Conservation (phyloP, 768 basidiomycete genomes). For the Leccinellum luteum region DNA sequence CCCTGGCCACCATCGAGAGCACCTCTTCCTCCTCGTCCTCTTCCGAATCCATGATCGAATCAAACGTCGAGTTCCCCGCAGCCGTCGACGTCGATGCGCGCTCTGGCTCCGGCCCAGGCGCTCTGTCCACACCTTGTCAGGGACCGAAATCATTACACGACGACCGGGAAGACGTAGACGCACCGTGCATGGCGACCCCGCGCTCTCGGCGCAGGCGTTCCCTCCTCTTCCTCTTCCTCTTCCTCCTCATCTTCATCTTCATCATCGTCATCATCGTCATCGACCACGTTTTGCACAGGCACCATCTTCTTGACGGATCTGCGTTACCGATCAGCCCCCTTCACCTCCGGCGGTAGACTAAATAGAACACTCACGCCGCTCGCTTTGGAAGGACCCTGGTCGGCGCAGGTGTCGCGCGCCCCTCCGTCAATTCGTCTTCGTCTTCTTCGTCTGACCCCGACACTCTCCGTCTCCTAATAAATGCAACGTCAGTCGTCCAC, state of each 20-base stretch:
- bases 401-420: constrained; percentile 33
- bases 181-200: constrained; percentile 9
- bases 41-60: constrained; percentile 55
- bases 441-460: constrained; percentile 51
- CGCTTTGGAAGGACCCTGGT: constrained; percentile 55
- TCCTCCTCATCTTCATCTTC: constrained; percentile 21
- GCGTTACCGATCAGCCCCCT: neutral
- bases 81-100: constrained; percentile 6
- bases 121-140: neutral
- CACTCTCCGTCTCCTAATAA: constrained; percentile 51
- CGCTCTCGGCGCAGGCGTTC: constrained; percentile 34
- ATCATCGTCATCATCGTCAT: constrained; percentile 20
- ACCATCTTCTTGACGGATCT: constrained; percentile 41
- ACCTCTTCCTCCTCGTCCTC: constrained; percentile 54
- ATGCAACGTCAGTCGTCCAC: neutral
- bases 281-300: constrained; percentile 23
- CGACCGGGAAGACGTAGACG: neutral
- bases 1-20: constrained; percentile 19
- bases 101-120: constrained; percentile 2
- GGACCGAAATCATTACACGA: neutral
- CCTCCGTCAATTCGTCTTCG: constrained; percentile 40
- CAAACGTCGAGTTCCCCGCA: constrained; percentile 24
- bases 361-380: constrained; percentile 45
- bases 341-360: neutral
- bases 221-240: constrained; percentile 41